These are phyloP conservation scores for Begonia loranthoides DNA, from an alignment of 306 rosid genomes.

Conservation along the genomic window DNA sequence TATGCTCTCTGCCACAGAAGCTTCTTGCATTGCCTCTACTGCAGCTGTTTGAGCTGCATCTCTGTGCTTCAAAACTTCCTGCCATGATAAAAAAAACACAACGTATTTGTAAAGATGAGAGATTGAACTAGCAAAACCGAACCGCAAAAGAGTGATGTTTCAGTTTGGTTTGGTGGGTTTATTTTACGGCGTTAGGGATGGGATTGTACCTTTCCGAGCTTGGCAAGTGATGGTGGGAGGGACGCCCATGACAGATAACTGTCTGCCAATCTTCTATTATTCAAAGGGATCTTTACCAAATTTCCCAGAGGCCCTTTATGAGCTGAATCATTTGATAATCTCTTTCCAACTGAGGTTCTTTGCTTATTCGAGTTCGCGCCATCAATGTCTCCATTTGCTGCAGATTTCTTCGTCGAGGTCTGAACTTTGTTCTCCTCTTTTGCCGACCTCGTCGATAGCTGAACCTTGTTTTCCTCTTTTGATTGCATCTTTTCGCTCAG, in stretches of 20 bases:
- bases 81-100: constrained; percentile 12
- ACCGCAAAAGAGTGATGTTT: neutral
- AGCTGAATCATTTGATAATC: constrained; percentile 40
- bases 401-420: constrained; percentile 34
- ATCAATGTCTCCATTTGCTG: constrained; percentile 38
- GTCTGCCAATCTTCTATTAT: constrained; percentile 53
- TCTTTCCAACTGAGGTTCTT: constrained; percentile 43
- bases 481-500: constrained; percentile 53
- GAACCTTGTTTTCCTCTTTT: constrained; percentile 56
- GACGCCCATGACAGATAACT: constrained; percentile 72
- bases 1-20: constrained; percentile 80
- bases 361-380: constrained; percentile 42
- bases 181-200: neutral
- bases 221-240: constrained; percentile 75
- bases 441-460: constrained; percentile 23
- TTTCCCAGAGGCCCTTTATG: constrained; percentile 51
- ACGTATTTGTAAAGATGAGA: neutral
- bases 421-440: constrained; percentile 59
- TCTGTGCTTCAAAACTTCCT: constrained; percentile 89
- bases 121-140: constrained; percentile 1
- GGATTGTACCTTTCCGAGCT: constrained; percentile 76
- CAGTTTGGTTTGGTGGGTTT: constrained; percentile 6
- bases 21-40: constrained; percentile 87
- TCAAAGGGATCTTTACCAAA: constrained; percentile 57
- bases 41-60: constrained; percentile 93